Evolutionary conservation across 306 rosid species (phyloP).

Genomic region (Myrica gale): DNA sequence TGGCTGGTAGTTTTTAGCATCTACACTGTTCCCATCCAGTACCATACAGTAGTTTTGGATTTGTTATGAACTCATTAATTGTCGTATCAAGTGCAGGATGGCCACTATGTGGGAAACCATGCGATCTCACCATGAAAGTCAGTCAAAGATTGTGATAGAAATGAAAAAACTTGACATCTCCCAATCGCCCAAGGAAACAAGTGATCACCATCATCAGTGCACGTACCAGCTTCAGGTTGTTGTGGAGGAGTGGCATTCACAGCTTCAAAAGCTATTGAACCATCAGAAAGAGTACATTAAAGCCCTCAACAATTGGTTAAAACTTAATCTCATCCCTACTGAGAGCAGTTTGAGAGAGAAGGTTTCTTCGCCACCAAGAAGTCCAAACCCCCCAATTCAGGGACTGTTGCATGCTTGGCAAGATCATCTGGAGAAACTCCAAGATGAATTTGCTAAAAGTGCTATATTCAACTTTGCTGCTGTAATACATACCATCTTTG

Average conservation of each 20-base stretch:
- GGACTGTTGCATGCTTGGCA: constrained; percentile 73
- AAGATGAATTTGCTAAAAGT: constrained; percentile 66
- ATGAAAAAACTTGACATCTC: constrained; percentile 54
- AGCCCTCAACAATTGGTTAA: constrained; percentile 69
- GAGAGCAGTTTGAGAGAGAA: constrained; percentile 89
- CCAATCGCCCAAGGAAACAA: constrained; percentile 76
- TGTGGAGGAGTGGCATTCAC: constrained; percentile 70
- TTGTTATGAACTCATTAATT: constrained; percentile 18
- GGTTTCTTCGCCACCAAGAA: constrained; percentile 90
- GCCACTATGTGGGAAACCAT: constrained; percentile 75
- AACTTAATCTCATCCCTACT: constrained; percentile 75
- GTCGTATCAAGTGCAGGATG: constrained; percentile 62
- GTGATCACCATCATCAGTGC: constrained; percentile 76
- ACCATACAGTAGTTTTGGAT: constrained; percentile 2
- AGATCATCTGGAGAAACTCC: constrained; percentile 71
- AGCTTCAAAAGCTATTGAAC: constrained; percentile 58
- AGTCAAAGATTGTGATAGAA: constrained; percentile 35
- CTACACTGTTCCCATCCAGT: neutral
- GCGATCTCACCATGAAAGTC: constrained; percentile 54
- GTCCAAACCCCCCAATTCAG: constrained; percentile 60
- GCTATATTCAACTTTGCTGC: constrained; percentile 69
- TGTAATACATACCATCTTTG: constrained; percentile 51
- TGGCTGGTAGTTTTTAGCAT: neutral
- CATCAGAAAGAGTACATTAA: constrained; percentile 72
- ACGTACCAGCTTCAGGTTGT: constrained; percentile 63